Evolutionary conservation across 768 basidiomycete species (phyloP).

Genomic region (Kwoniella mangroviensis): DNA sequence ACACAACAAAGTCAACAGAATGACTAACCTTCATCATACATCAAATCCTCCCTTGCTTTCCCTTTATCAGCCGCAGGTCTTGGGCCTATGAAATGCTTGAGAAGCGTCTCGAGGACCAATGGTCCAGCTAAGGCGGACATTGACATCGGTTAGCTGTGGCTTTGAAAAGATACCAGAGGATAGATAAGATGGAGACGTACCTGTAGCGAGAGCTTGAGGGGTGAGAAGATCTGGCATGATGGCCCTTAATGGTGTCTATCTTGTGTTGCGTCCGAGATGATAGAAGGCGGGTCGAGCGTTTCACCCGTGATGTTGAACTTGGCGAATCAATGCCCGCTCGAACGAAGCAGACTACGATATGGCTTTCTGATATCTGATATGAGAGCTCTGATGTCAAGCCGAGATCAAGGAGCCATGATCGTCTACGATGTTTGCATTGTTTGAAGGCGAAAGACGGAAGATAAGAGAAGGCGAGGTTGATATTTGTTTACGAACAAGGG

Average conservation of each 20-base stretch:
- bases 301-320: background rate
- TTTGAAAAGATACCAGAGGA: background rate
- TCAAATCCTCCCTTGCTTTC: constrained; percentile 65
- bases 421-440: too few relatives aligned
- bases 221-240: constrained; percentile 49
- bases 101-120: constrained; percentile 63
- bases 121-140: constrained; percentile 45
- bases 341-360: too few relatives aligned
- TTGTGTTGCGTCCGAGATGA: background rate
- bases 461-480: background rate
- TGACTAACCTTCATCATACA: constrained; percentile 71
- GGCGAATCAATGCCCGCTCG: too few relatives aligned
- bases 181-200: constrained; percentile 9
- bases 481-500: background rate
- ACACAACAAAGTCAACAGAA: background rate
- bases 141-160: background rate
- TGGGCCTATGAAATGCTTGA: constrained; percentile 82
- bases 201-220: constrained; percentile 44
- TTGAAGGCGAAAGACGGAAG: too few relatives aligned
- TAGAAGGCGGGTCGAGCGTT: constrained; percentile 12
- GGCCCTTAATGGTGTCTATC: background rate
- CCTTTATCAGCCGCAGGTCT: constrained; percentile 55
- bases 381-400: too few relatives aligned
- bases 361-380: too few relatives aligned
- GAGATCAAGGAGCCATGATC: background rate